These are phyloP conservation scores for Juncus effusus DNA, from an alignment of 176 grass and related monocot species.

Conservation along the genomic window DNA sequence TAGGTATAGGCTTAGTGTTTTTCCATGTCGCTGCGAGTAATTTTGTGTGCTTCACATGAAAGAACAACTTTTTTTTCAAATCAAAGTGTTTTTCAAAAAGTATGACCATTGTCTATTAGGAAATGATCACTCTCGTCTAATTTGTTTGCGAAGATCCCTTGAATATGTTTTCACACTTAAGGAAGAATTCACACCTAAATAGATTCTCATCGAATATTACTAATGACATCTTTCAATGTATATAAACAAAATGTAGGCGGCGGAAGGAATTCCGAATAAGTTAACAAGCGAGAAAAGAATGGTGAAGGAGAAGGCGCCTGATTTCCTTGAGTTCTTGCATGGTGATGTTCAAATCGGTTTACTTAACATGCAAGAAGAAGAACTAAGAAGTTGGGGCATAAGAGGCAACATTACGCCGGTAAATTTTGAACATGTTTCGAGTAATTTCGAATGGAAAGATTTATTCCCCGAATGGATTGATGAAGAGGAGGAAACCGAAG, in stretches of 20 bases:
- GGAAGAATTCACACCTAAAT: too few species aligned
- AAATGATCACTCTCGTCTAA: too few species aligned
- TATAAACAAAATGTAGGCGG: slow-evolving; percentile 29
- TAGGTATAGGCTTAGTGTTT: background rate
- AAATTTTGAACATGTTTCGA: slow-evolving; percentile 52
- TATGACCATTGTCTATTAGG: too few species aligned
- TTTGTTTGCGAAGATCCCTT: too few species aligned
- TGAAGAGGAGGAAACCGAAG: slow-evolving; percentile 83
- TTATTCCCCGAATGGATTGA: slow-evolving; percentile 99
- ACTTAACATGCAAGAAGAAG: slow-evolving; percentile 60
- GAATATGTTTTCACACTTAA: too few species aligned
- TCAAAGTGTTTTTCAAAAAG: background rate
- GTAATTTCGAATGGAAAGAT: slow-evolving; percentile 67
- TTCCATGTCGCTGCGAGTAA: too few species aligned
- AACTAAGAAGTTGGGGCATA: slow-evolving; percentile 49
- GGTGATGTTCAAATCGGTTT: slow-evolving; percentile 47
- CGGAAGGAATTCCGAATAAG: slow-evolving; percentile 40
- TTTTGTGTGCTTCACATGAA: background rate
- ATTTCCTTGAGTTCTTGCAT: slow-evolving; percentile 53
- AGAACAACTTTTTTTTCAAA: background rate
- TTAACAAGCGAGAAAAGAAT: slow-evolving; percentile 38
- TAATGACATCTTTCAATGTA: background rate
- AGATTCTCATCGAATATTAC: too few species aligned
- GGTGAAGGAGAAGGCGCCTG: slow-evolving; percentile 48
- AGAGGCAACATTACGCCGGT: slow-evolving; percentile 45